Conservation (phyloP, 257 asterid genomes). For the Pogostemon cablin region DNA sequence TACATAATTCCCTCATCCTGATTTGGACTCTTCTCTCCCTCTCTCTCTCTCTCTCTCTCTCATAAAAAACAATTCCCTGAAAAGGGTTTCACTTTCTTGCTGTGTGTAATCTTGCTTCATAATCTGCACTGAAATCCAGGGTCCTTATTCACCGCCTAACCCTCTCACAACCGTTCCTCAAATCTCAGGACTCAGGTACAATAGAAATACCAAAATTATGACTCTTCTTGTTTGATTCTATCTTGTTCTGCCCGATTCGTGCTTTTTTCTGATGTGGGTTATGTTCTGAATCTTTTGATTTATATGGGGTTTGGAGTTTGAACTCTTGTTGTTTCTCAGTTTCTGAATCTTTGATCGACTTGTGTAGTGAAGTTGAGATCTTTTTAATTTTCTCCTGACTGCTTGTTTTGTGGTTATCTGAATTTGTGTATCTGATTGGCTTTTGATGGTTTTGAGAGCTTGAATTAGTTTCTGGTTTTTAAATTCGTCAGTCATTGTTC, state of each 20-base stretch:
- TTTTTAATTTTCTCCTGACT: constrained; percentile 29
- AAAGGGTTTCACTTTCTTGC: constrained; percentile 20
- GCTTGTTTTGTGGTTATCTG: constrained; percentile 27
- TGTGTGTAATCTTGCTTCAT: constrained; percentile 30
- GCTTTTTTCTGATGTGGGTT: constrained; percentile 36
- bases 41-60: constrained; percentile 18
- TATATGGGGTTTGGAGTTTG: constrained; percentile 24
- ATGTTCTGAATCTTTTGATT: neutral
- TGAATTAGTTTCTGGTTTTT: constrained; percentile 26
- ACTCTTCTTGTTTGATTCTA: neutral
- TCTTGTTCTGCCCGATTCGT: constrained; percentile 27
- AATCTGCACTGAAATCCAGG: constrained; percentile 39
- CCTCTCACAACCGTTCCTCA: constrained; percentile 2
- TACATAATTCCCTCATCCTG: constrained; percentile 23
- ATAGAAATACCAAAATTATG: neutral
- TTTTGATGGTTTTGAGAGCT: constrained; percentile 30
- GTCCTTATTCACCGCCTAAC: constrained; percentile 21
- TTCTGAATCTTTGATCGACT: constrained; percentile 39
- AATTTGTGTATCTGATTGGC: constrained; percentile 31
- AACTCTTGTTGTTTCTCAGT: constrained; percentile 18
- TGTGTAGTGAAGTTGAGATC: constrained; percentile 40
- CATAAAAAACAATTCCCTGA: constrained; percentile 23
- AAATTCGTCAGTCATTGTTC: constrained; percentile 7
- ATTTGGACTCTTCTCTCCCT: constrained; percentile 30
- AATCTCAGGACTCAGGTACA: constrained; percentile 48